Evolutionary conservation across 805 yeast genomes (phyloP), one percentile per base, ranked within the genome.

Genomic region (Yamadazyma ubonensis): DNA sequence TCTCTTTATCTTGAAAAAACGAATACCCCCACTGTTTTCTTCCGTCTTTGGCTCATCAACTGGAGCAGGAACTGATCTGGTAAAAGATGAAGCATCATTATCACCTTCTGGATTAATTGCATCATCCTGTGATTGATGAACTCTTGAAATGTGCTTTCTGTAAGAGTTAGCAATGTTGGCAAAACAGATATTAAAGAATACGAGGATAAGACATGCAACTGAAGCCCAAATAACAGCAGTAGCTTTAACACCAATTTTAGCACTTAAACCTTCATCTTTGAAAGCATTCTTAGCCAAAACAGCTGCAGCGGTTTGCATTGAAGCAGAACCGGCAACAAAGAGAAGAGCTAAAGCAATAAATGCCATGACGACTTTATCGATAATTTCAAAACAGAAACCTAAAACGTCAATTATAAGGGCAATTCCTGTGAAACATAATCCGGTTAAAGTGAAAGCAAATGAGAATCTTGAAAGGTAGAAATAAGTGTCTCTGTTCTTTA

Each of bases 231-330:
- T 55, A 40, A 83, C 54, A 54, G 84, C 90, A 57, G 80, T 58
- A 53, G 76, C 61, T 33, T 76, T 63, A 22, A 78, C 70, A 45
- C 88, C 86, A 42, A 84, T 47, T 39, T 71, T 65, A 29, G 80
- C 71, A 11, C 49, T 42, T 46, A 68, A 54, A 30, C 66, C 72
- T 20, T 60, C 75, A 44, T 65, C 57, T 28, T 60, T 55, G 75
- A 90, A 90, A 19, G 83, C 82, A 52, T 79, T 71, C 58, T 73
- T 81, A 33, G 86, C 93, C 67, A 85, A 57, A n/a, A 83, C 95
- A 45, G 75, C 61, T 31, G 77, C 85, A 2, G 95, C 93, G 23
- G 96, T 87, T 59, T 79, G 76, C 55, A 83, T 67, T 9, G 86
- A 67, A 32, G 84, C 83, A 39, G 83, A 86, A 36, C 82, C 81